Base-by-base conservation (phyloP, 805 yeast species). In the Cyberlindnera subsufficiens region DNA sequence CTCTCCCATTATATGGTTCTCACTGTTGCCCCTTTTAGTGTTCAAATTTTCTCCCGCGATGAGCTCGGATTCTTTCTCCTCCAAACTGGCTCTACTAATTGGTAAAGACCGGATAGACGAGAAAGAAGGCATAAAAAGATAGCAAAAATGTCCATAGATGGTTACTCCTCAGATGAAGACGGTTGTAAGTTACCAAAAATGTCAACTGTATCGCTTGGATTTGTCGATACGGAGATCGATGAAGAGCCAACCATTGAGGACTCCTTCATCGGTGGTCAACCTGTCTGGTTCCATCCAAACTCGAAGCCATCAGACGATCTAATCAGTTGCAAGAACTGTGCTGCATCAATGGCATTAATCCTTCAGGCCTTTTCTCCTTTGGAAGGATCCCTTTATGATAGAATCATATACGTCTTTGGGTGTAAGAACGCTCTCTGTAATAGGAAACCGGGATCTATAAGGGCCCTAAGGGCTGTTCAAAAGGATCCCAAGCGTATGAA, bases 361-460 rank as follows among this genome's bases (percentile, higher is more conserved):
- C 63, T 82, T 1, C 98, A 93, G 59, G 83, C 91, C 2, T 83
- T 74, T 62, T 83, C 96, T 0, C 95, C 95, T 1, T 62, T 90
- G 34, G 86, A 80, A 30, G 74, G 74, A 30, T 71, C 81, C 10
- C 68, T 78, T 34, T 88, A 90, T 57, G 96, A 87, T 54, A 75
- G 99, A 46, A 80, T 79, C 3, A 63, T 93, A 15, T 93, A 91
- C 56, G 72, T 93, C 0, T 86, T 91, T 59, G 78, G 80, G 2
- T 93, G 99, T 63, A 57, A 67, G 15, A 74, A 76, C 35, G 66
- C 77, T 18, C 52, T 63, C 0, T 93, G 99, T 60, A 73, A 83
- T 36, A 71, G 86, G 48, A 75, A 77, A 51, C 69, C 74, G 4
- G 96, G 96, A 5, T 69, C 85, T 1, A 68, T 89, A 2, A 77